Evolutionary conservation across 495 filamentous ascomycete genomes (phyloP).

Genomic region (Talaromyces wortmannii): DNA sequence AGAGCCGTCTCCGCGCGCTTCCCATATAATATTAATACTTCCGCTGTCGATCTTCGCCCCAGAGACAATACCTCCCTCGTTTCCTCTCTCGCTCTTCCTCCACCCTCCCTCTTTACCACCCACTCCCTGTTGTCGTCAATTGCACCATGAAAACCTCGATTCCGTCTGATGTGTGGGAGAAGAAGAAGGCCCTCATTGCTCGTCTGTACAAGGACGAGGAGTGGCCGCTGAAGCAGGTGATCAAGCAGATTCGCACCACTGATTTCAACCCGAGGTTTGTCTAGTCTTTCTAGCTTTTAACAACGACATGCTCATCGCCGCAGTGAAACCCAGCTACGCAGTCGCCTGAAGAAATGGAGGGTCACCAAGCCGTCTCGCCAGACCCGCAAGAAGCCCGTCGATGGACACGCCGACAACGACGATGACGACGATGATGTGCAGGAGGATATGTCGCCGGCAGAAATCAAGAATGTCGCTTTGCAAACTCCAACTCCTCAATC

Average conservation of each 20-base stretch:
- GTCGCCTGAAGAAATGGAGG: slow-evolving; percentile 42
- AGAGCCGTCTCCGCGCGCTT: no score
- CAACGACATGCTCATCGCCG: background rate
- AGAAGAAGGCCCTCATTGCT: slow-evolving; percentile 40
- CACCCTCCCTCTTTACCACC: background rate
- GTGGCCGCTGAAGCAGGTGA: slow-evolving; percentile 44
- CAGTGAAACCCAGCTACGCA: slow-evolving; percentile 42
- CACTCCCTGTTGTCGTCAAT: background rate
- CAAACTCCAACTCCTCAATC: background rate
- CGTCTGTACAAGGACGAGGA: slow-evolving; percentile 42
- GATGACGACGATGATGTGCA: slow-evolving; percentile 11
- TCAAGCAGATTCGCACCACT: slow-evolving; percentile 39
- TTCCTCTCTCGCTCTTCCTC: slow-evolving; percentile 1
- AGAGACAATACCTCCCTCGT: background rate
- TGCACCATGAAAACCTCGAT: slow-evolving; percentile 39
- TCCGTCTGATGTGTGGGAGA: slow-evolving; percentile 42
- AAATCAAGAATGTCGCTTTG: background rate
- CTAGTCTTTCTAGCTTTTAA: background rate
- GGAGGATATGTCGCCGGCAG: slow-evolving; percentile 2
- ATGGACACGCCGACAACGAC: slow-evolving; percentile 17
- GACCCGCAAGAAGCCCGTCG: slow-evolving; percentile 33
- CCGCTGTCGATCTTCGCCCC: background rate
- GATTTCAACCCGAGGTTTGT: slow-evolving; percentile 43
- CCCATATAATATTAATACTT: background rate
- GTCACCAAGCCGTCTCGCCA: slow-evolving; percentile 43